Percentiles rank a stretch among this genome's conserved stretches.
phyloP scores from a whole-genome alignment of 345 rosid genomes.

The Diplotaxis tenuifolia region DNA sequence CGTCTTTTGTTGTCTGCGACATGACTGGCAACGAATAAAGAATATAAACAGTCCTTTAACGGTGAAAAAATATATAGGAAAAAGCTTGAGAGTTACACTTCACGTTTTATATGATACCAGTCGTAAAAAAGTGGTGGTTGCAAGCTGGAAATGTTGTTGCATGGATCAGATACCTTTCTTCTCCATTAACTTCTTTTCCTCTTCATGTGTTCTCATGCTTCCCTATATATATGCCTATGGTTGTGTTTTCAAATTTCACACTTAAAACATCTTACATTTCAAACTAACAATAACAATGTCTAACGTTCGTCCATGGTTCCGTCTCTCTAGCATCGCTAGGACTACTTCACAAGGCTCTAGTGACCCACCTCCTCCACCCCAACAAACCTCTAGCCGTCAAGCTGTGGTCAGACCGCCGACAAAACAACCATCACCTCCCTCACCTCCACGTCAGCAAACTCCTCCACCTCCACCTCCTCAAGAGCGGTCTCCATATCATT shows the following conservation, averaged over 20 bases:
- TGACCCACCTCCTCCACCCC: conserved; percentile 31
- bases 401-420: not conserved
- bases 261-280: not conserved
- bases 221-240: not conserved
- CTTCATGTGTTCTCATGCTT: conserved; percentile 25
- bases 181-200: not conserved
- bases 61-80: not conserved
- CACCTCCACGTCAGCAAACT: conserved; percentile 29
- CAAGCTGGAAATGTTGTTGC: conserved; percentile 35
- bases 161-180: conserved; percentile 40
- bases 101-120: conserved; percentile 29
- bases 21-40: no score
- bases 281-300: conserved; percentile 21
- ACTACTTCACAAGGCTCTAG: conserved; percentile 35
- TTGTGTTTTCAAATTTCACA: conserved; percentile 19
- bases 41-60: conserved; percentile 2
- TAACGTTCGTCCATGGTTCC: conserved; percentile 41
- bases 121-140: conserved; percentile 35
- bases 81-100: conserved; percentile 24
- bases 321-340: conserved; percentile 35
- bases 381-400: conserved; percentile 25
- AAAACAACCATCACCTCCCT: conserved; percentile 12
- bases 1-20: no score
- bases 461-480: conserved; percentile 31
- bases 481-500: conserved; percentile 19